A percentile compares a stretch with the other conserved stretches of the same genome.
Evolutionary conservation across 495 filamentous ascomycete species (phyloP).

Genomic region (Aspergillus carlsbadensis): DNA sequence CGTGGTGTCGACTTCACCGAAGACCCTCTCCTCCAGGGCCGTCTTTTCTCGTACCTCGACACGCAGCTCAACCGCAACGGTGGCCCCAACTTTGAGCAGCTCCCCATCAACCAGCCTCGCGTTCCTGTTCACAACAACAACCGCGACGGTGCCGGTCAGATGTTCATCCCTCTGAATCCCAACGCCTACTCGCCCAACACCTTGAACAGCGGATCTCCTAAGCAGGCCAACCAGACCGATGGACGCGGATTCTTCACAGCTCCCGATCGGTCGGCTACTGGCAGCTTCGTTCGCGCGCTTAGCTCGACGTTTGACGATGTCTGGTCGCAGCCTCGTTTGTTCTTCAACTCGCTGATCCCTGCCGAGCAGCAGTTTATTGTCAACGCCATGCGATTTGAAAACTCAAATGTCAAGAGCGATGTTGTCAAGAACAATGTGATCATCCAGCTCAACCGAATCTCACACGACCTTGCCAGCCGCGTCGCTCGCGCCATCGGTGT

Average conservation of each 20-base stretch:
- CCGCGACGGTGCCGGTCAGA: slow-evolving; percentile 49
- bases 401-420: slow-evolving; percentile 54
- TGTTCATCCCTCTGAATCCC: slow-evolving; percentile 48
- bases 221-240: slow-evolving; percentile 65
- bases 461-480: slow-evolving; percentile 65
- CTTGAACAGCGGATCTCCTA: slow-evolving; percentile 62
- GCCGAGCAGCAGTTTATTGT: slow-evolving; percentile 75
- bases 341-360: slow-evolving; percentile 71
- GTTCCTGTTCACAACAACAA: slow-evolving; percentile 72
- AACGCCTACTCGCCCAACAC: slow-evolving; percentile 66
- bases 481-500: slow-evolving; percentile 64
- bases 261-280: slow-evolving; percentile 53
- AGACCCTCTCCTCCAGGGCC: slow-evolving; percentile 71
- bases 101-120: slow-evolving; percentile 70
- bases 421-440: slow-evolving; percentile 60
- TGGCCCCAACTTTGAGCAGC: slow-evolving; percentile 73
- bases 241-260: slow-evolving; percentile 76
- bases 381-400: slow-evolving; percentile 77
- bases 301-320: slow-evolving; percentile 69
- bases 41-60: slow-evolving; percentile 74
- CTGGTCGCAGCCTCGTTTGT: slow-evolving; percentile 74
- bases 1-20: slow-evolving; percentile 72
- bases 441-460: slow-evolving; percentile 68
- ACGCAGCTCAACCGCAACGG: slow-evolving; percentile 71
- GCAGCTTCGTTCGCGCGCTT: slow-evolving; percentile 55